A percentile compares a stretch with the other conserved stretches of the same genome.
Conservation (phyloP, 495 filamentous ascomycete species). For the Parathielavia hyrcaniae region DNA sequence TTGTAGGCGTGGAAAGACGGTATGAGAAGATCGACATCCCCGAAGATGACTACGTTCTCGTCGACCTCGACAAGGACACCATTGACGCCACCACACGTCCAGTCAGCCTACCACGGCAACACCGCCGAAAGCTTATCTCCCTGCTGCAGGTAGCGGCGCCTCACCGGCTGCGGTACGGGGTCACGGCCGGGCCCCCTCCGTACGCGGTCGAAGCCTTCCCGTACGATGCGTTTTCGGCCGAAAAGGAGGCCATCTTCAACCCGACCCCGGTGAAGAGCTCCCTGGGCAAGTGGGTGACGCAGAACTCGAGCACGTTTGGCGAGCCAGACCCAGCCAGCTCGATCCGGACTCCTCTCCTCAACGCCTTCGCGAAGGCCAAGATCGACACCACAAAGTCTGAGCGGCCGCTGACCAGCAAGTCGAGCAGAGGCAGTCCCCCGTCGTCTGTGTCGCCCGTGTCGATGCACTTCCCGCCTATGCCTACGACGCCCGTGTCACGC, state of each 20-base stretch:
- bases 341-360: conserved; percentile 59
- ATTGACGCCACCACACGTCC: conserved; percentile 76
- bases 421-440: conserved; percentile 68
- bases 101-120: conserved; percentile 72
- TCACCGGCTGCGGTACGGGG: conserved; percentile 80
- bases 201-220: conserved; percentile 92
- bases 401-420: conserved; percentile 75
- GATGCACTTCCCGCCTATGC: conserved; percentile 65
- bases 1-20: conserved; percentile 87
- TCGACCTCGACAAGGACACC: conserved; percentile 83
- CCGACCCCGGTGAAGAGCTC: conserved; percentile 61
- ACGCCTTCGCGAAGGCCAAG: conserved; percentile 78
- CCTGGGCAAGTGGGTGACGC: conserved; percentile 74
- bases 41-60: conserved; percentile 92
- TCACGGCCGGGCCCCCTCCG: conserved; percentile 79
- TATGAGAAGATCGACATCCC: conserved; percentile 90
- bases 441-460: conserved; percentile 84
- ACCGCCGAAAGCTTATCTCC: conserved; percentile 81
- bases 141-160: conserved; percentile 85
- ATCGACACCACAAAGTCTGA: conserved; percentile 59
- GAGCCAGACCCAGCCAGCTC: conserved; percentile 51
- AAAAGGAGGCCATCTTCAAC: conserved; percentile 73
- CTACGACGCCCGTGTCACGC: conserved; percentile 69
- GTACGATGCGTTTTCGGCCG: conserved; percentile 78
- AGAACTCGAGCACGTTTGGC: conserved; percentile 84